Evolutionary conservation across 176 grass and related monocot species (phyloP), one percentile per base, ranked within the genome.

Genomic region (Microstegium vimineum): DNA sequence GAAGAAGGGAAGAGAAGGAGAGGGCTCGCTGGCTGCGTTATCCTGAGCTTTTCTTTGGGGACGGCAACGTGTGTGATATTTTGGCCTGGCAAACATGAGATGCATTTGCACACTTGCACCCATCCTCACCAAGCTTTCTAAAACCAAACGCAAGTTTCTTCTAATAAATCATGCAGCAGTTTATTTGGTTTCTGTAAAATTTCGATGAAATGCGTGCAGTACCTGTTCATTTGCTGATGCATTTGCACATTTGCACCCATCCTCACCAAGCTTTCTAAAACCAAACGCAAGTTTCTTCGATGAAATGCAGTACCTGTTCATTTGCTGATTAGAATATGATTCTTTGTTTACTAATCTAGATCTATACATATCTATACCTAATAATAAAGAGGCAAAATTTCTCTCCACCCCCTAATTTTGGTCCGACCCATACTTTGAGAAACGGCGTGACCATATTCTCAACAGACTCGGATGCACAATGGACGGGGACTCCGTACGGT

Each of bases 1-100:
- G 70, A 47, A 69, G 76, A 69, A 31, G 69, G 22, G 23, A 74
- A 70, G 38, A 23, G 0, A 2, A 66, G 30, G 17, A n/a, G n/a
- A n/a, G n/a, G n/a, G n/a, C n/a, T n/a, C n/a, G 73, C 41, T 16
- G 11, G 62, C 6, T 75, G 76, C 63, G 77, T 89, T 89, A 89
- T 89, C 82, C 82, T 54, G 30, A 61, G 20, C 38, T 76, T 35
- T 79, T 79, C n/a, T 26, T 9, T 4, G 3, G 38, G 66, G 51
- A 43, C 25, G 66, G 49, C 17, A 62, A 80, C 77, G 63, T 25
- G 22, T 30, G 13, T 15, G 76, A 80, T 89, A 49, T 89, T 80
- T 84, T n/a, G 59, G 78, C n/a, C 10, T 2, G 13, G 64, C 31
- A 47, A 47, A 20, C 8, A 17, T 31, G 20, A 36, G 16, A 37